Base-by-base conservation (phyloP, 1,284 basidiomycete species). In the Puccinia sorghi region DNA sequence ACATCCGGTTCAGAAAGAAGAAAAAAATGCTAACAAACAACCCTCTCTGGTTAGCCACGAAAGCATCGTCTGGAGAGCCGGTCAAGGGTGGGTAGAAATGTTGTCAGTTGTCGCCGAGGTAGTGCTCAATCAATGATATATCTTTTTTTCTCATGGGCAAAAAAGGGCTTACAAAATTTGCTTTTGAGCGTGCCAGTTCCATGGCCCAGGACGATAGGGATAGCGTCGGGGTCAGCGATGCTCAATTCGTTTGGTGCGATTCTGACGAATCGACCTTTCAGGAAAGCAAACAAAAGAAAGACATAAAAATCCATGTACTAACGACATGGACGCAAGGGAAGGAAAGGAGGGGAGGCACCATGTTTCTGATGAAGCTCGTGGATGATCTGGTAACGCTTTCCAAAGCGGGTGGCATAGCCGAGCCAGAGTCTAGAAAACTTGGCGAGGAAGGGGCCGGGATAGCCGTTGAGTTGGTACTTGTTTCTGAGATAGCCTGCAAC, bases 201-300 rank as follows among this genome's bases (percentile, higher is more conserved):
- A 81, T 80, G 75, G 37, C 73, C 73, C 12, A 75, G 25, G 3
- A 75, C 73, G 61, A 64, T 48, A 7, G 88, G 88, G 27, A 94
- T 87, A 0, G 92, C 93, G 0, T 89, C 89, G 0, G 92, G 91
- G 83, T 93, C 90, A 22, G 91, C 89, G 77, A 95, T 88, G 3
- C 92, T 93, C 32, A 94, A 86, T 82, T 94, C 92, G 84, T 94
- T 93, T 0, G 93, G 93, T 0, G 92, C 92, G 79, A 96, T 86
- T 81, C 93, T 91, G n/a, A 94, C 90, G 74, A 93, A 87, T 2
- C 88, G 88, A 56, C 92, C 92, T 92, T 32, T 32, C 32, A 32
- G 32, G 52, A 61, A 48, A 32, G 27, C 22, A 43, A 48, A 37
- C n/a, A 11, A 61, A n/a, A 46, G 56, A 54, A 32, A 32, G 32